phyloP scores from a whole-genome alignment of 73 alveolate genomes.

The Paramecium tetraurelia region DNA sequence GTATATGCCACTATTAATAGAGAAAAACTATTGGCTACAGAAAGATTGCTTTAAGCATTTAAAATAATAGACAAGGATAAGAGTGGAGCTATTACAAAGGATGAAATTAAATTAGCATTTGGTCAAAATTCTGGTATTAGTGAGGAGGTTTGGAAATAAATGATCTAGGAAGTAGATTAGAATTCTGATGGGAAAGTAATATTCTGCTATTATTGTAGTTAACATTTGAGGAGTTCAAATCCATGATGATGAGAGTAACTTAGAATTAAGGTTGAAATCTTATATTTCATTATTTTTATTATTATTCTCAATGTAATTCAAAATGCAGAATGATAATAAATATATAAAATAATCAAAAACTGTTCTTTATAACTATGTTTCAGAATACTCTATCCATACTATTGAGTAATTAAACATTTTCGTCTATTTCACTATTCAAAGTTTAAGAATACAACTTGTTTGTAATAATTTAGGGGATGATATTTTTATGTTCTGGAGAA shows the following conservation, averaged over 20 bases:
- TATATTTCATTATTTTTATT: neutral
- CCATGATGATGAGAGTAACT: conserved; percentile 50
- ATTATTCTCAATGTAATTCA: neutral
- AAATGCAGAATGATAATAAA: neutral
- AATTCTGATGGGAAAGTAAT: conserved; percentile 64
- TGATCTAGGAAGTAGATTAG: conserved; percentile 62
- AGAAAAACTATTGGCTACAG: conserved; percentile 71
- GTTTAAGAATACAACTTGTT: neutral
- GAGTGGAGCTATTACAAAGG: conserved; percentile 70
- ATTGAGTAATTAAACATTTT: neutral
- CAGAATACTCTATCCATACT: neutral
- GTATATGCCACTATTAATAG: conserved; percentile 65
- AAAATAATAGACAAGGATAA: conserved; percentile 77
- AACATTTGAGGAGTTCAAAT: conserved; percentile 48
- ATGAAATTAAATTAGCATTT: conserved; percentile 75
- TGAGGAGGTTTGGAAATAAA: conserved; percentile 67
- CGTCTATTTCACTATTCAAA: neutral
- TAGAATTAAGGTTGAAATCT: neutral
- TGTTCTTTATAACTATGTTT: neutral
- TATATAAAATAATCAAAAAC: neutral
- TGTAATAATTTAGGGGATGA: neutral
- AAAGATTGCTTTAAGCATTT: conserved; percentile 80
- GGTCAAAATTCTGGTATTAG: conserved; percentile 47
- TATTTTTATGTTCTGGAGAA: neutral
- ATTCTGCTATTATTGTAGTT: neutral